phyloP scores from a whole-genome alignment of 2,329 filamentous ascomycete species.

The Stemphylium vesicarium region DNA sequence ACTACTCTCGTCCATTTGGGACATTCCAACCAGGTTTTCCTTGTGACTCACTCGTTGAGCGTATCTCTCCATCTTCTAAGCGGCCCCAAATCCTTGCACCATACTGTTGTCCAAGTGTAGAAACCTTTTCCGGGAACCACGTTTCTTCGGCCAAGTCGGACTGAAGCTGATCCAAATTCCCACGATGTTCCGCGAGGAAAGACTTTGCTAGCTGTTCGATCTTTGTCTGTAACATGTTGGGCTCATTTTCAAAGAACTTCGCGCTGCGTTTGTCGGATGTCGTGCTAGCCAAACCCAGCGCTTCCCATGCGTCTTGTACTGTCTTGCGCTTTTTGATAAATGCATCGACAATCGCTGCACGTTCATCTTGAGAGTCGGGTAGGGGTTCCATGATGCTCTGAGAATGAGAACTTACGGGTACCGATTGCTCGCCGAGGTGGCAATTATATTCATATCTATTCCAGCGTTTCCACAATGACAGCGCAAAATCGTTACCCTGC shows the following conservation, averaged over 20 bases:
- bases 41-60: slow-evolving; percentile 1
- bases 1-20: slow-evolving; percentile 5
- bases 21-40: slow-evolving; percentile 13
- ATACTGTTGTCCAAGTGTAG: slow-evolving; percentile 8
- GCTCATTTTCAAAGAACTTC: slow-evolving; percentile 9
- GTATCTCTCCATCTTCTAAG: slow-evolving; percentile 2
- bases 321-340: slow-evolving; percentile 14
- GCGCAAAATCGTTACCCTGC: background rate
- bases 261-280: slow-evolving; percentile 3
- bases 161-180: background rate
- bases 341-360: slow-evolving; percentile 12
- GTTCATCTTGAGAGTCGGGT: slow-evolving; percentile 6
- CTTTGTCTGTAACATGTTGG: slow-evolving; percentile 10
- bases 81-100: slow-evolving; percentile 15
- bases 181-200: background rate
- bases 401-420: background rate
- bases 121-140: slow-evolving; percentile 4
- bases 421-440: background rate
- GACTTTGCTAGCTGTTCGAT: slow-evolving; percentile 16
- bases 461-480: too few species aligned
- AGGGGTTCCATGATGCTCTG: slow-evolving; percentile 3
- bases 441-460: background rate
- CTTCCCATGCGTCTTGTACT: slow-evolving; percentile 8
- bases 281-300: slow-evolving; percentile 11
- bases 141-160: slow-evolving; percentile 7